Conservation (phyloP, 2,329 filamentous ascomycete genomes). For the Fusarium temperatum region DNA sequence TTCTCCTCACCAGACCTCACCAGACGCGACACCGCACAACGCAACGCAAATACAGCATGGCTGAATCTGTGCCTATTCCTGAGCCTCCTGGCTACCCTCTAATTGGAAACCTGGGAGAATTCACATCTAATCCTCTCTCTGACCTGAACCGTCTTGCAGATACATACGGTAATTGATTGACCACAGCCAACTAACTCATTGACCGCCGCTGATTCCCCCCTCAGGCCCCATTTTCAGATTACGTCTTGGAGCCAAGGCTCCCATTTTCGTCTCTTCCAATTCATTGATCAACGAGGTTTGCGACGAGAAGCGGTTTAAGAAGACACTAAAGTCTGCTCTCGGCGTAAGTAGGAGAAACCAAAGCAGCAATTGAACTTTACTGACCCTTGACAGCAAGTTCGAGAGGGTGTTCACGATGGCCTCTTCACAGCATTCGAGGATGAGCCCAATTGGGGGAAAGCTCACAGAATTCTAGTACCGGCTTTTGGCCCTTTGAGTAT, state of each 20-base stretch:
- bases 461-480: conserved; percentile 71
- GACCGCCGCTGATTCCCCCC: conserved; percentile 1
- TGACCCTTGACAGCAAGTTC: conserved; percentile 54
- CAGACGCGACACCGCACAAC: background rate
- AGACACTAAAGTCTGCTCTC: conserved; percentile 61
- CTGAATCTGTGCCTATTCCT: conserved; percentile 62
- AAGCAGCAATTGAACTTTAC: background rate
- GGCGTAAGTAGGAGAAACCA: conserved; percentile 39
- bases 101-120: conserved; percentile 71
- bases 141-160: conserved; percentile 68
- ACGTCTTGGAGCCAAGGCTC: conserved; percentile 16
- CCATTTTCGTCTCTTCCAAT: conserved; percentile 60
- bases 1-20: background rate
- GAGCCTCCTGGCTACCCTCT: conserved; percentile 71
- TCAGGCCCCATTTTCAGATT: conserved; percentile 37
- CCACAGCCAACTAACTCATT: background rate
- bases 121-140: conserved; percentile 66
- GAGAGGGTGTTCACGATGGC: conserved; percentile 70
- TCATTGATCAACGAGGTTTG: conserved; percentile 70
- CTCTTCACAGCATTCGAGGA: conserved; percentile 68
- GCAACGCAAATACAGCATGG: conserved; percentile 37
- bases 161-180: conserved; percentile 65
- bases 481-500: conserved; percentile 76
- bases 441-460: conserved; percentile 72
- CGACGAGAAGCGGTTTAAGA: conserved; percentile 72